Percentiles rank a stretch among this genome's conserved stretches.
These are phyloP conservation scores for Sporothrix protearum DNA, from an alignment of 2,329 filamentous ascomycete species.

Conservation along the genomic window DNA sequence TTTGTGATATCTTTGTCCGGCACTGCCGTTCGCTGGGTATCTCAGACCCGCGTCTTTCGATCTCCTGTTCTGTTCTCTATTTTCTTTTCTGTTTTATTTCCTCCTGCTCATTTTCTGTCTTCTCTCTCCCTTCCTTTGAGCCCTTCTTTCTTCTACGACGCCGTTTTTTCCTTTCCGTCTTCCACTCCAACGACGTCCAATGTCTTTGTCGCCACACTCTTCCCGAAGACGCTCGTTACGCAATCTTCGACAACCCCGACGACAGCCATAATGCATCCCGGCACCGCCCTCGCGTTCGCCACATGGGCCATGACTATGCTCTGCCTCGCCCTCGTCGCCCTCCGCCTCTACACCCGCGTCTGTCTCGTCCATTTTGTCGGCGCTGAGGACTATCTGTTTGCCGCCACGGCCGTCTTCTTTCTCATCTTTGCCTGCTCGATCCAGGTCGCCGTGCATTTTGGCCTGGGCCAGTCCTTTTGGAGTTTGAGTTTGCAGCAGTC, in stretches of 20 bases:
- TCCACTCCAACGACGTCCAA: background rate
- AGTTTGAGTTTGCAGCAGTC: slow-evolving; percentile 33
- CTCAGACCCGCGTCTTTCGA: background rate
- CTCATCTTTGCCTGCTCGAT: slow-evolving; percentile 37
- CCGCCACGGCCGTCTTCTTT: slow-evolving; percentile 38
- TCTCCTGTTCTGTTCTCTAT: background rate
- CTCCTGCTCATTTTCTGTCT: no score
- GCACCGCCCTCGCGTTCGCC: slow-evolving; percentile 35
- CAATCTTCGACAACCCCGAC: background rate
- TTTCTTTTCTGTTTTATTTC: background rate
- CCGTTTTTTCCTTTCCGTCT: background rate
- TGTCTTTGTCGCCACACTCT: background rate
- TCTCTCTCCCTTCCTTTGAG: background rate
- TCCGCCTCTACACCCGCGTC: slow-evolving; percentile 40
- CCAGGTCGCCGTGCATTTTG: slow-evolving; percentile 38
- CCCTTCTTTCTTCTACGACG: background rate
- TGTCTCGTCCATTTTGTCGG: slow-evolving; percentile 38
- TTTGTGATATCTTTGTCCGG: background rate
- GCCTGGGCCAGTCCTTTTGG: slow-evolving; percentile 38
- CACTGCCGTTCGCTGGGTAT: background rate
- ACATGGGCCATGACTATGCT: slow-evolving; percentile 39
- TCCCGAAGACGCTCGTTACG: background rate
- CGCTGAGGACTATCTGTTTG: slow-evolving; percentile 39
- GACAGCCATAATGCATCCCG: slow-evolving; percentile 27
- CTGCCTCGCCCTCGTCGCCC: slow-evolving; percentile 35